phyloP scores from a whole-genome alignment of 208 protist genomes.

The Leishmania braziliensis region DNA sequence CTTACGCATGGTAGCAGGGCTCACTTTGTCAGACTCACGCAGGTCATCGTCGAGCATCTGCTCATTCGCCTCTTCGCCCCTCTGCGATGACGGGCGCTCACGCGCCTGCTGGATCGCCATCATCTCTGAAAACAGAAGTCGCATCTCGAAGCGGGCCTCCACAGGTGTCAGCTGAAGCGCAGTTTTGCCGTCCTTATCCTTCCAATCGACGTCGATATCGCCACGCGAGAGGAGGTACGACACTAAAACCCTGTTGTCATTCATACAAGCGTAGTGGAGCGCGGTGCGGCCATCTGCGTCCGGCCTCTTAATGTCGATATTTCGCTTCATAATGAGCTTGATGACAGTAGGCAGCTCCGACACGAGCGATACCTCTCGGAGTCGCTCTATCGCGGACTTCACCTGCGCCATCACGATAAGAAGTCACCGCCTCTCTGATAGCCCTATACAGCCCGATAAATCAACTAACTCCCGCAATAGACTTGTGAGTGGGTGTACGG shows the following conservation, averaged over 20 bases:
- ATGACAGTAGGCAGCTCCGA: slow-evolving; percentile 49
- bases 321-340: slow-evolving; percentile 52
- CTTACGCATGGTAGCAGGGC: slow-evolving; percentile 77
- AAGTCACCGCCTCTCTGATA: neutral
- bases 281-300: slow-evolving; percentile 65
- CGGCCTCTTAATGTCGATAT: slow-evolving; percentile 51
- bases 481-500: neutral
- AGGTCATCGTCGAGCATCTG: slow-evolving; percentile 53
- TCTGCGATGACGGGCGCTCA: slow-evolving; percentile 22
- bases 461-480: neutral
- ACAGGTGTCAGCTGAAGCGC: slow-evolving; percentile 56
- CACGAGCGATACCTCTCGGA: slow-evolving; percentile 13
- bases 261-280: slow-evolving; percentile 72
- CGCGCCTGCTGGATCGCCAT: slow-evolving; percentile 43
- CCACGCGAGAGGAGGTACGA: slow-evolving; percentile 51
- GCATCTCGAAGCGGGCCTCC: slow-evolving; percentile 36
- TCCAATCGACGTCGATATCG: slow-evolving; percentile 42
- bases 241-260: slow-evolving; percentile 39
- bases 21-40: slow-evolving; percentile 73
- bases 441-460: neutral
- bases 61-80: slow-evolving; percentile 48
- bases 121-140: slow-evolving; percentile 61
- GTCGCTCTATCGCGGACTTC: slow-evolving; percentile 23
- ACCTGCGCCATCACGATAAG: slow-evolving; percentile 4
- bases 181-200: slow-evolving; percentile 60